These are phyloP conservation scores for Globisporangium echinulatum DNA, from an alignment of 352 stramenopile genomes.

Conservation along the genomic window DNA sequence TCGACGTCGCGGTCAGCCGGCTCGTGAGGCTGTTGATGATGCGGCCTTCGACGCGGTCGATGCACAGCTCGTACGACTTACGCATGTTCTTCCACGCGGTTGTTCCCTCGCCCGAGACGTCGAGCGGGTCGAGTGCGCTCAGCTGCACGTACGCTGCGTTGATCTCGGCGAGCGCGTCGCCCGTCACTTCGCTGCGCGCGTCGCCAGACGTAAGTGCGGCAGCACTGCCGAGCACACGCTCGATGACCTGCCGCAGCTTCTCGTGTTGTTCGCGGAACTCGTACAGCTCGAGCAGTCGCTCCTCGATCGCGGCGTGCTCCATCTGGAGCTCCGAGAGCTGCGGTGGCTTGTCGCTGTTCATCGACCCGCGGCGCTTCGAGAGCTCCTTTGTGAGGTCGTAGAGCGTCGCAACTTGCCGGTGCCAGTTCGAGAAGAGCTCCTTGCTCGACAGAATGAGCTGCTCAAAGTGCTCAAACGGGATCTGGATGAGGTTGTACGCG, in stretches of 20 bases:
- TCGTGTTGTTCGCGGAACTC: conserved; percentile 91
- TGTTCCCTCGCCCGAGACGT: conserved; percentile 80
- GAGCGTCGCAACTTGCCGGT: conserved; percentile 72
- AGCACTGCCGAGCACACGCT: conserved; percentile 69
- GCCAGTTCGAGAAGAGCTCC: conserved; percentile 83
- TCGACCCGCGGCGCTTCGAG: conserved; percentile 76
- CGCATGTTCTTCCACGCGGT: conserved; percentile 80
- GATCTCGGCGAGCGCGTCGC: conserved; percentile 80
- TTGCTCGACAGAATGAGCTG: conserved; percentile 68
- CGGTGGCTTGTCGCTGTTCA: conserved; percentile 75
- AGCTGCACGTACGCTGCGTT: conserved; percentile 87
- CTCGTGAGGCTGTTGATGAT: conserved; percentile 89
- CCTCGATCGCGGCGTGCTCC: conserved; percentile 81
- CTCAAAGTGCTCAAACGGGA: conserved; percentile 83
- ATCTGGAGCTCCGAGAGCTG: conserved; percentile 81
- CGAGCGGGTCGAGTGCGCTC: conserved; percentile 69
- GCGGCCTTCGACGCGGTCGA: conserved; percentile 90
- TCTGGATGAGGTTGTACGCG: conserved; percentile 79
- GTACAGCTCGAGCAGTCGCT: conserved; percentile 81
- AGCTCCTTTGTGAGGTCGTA: conserved; percentile 86
- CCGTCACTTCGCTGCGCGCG: conserved; percentile 53
- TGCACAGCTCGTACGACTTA: conserved; percentile 87
- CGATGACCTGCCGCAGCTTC: conserved; percentile 84
- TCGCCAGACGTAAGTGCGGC: conserved; percentile 25
- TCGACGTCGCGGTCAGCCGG: conserved; percentile 80